Evolutionary conservation across 305 asterid genomes (phyloP), one percentile per base, ranked within the genome.

Genomic region (Fraxinus nigra): DNA sequence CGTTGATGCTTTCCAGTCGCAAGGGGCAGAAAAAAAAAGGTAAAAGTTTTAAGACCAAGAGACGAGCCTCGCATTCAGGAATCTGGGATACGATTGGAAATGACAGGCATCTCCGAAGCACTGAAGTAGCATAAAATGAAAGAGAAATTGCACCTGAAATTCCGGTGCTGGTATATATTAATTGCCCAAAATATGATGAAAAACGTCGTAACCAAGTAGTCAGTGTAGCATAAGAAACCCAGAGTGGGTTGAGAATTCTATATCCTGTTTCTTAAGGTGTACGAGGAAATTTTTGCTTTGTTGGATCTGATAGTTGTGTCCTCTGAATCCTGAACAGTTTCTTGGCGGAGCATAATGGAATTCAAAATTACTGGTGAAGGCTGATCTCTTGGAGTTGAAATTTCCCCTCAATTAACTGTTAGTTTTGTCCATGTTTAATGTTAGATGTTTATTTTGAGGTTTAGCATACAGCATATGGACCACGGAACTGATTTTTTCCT

Each of bases 21-120:
- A 87, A 80, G 77, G 92, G 93, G 7, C 92, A 85, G 85, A 90
- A 92, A 38, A 94, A 90, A 75, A 84, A 92, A 83, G 87, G 94
- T 26, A 91, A 89, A 79, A 63, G 46, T 48, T 83, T 54, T n/a
- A 93, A 92, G 87, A 83, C 72, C 76, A 91, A 89, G 93, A 89
- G 92, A 87, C 79, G 92, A 72, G 70, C 88, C 48, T 54, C 84
- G 0, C 33, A 90, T 74, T 54, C 90, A 33, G 94, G 92, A 79
- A 78, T 81, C 28, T 89, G 94, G 94, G 92, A 87, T 77, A 51
- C 24, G 2, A 89, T 78, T 48, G 89, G 77, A 34, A 86, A 85
- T 20, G 87, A 85, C 74, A 85, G 86, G 86, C 89, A 79, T 79
- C 76, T 72, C 67, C 88, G 90, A 11, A 88, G 20, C 77, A 78